Conservation (phyloP, 306 rosid species). For the Chamaecrista fasciculata region DNA sequence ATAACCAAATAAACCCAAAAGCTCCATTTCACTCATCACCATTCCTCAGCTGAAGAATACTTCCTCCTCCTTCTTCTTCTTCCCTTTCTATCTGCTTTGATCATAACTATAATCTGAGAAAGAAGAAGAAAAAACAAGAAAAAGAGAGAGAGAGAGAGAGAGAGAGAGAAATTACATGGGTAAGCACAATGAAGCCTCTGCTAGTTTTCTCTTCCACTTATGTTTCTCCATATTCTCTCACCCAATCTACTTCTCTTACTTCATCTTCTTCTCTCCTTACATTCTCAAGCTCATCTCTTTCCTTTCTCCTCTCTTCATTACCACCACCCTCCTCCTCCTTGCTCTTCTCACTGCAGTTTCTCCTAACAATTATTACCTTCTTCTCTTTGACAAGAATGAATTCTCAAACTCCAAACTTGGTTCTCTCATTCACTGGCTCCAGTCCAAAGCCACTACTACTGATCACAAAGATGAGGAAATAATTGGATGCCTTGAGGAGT, state of each 20-base stretch:
- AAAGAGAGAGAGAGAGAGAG: too few relatives aligned
- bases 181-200: conserved; percentile 31
- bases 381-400: conserved; percentile 31
- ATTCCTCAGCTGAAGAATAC: conserved; percentile 21
- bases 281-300: conserved; percentile 70
- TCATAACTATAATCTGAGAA: background rate
- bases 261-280: conserved; percentile 83
- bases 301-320: conserved; percentile 80
- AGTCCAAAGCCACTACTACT: conserved; percentile 35
- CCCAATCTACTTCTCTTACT: conserved; percentile 84
- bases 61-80: conserved; percentile 22
- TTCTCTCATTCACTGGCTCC: conserved; percentile 38
- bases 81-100: conserved; percentile 33
- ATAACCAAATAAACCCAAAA: conserved; percentile 25
- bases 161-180: too few relatives aligned
- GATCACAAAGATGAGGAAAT: conserved; percentile 34
- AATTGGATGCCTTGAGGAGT: conserved; percentile 50
- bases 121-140: too few relatives aligned
- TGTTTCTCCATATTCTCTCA: conserved; percentile 70
- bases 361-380: conserved; percentile 43
- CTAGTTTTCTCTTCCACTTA: conserved; percentile 36
- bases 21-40: conserved; percentile 25
- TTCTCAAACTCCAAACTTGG: conserved; percentile 40
- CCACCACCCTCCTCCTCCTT: conserved; percentile 70
- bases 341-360: conserved; percentile 56